Conservation (phyloP, 192 early-diverging fungal species). For the Coemansia sp. region DNA sequence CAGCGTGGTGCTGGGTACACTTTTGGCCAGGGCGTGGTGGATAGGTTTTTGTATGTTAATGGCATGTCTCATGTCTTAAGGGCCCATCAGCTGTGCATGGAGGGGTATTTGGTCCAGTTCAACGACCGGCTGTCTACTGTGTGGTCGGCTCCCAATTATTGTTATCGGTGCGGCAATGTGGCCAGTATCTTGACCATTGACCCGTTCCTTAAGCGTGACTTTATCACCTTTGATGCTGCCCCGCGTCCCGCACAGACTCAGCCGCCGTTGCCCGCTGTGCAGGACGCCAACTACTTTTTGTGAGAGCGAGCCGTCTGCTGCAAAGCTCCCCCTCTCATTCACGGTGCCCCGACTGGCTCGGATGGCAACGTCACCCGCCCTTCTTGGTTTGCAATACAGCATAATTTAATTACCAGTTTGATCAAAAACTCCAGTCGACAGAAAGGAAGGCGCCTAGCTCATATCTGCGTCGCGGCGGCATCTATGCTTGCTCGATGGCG, state of each 20-base stretch:
- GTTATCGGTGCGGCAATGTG: slow-evolving; percentile 96
- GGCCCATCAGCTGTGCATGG: slow-evolving; percentile 97
- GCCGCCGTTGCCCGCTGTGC: background rate
- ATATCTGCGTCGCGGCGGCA: too few species aligned
- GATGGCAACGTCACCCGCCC: too few species aligned
- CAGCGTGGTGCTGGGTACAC: slow-evolving; percentile 90
- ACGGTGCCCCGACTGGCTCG: too few species aligned
- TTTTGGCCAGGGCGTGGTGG: slow-evolving; percentile 92
- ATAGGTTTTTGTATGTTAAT: slow-evolving; percentile 96
- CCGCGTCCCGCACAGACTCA: slow-evolving; percentile 7
- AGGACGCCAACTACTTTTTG: slow-evolving; percentile 37
- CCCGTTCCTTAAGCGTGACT: slow-evolving; percentile 42
- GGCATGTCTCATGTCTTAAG: slow-evolving; percentile 83
- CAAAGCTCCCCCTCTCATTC: too few species aligned
- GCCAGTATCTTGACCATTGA: slow-evolving; percentile 87
- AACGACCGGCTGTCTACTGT: slow-evolving; percentile 92
- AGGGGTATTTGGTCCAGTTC: slow-evolving; percentile 71
- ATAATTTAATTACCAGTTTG: too few species aligned
- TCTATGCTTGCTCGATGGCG: background rate
- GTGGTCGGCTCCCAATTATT: slow-evolving; percentile 98
- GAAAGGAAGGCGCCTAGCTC: too few species aligned
- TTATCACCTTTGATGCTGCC: slow-evolving; percentile 44
- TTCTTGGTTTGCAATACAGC: too few species aligned
- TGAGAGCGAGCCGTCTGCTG: slow-evolving; percentile 3
- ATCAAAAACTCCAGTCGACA: too few species aligned